Conservation (phyloP, 495 filamentous ascomycete genomes). For the Podospora pseudopauciseta region DNA sequence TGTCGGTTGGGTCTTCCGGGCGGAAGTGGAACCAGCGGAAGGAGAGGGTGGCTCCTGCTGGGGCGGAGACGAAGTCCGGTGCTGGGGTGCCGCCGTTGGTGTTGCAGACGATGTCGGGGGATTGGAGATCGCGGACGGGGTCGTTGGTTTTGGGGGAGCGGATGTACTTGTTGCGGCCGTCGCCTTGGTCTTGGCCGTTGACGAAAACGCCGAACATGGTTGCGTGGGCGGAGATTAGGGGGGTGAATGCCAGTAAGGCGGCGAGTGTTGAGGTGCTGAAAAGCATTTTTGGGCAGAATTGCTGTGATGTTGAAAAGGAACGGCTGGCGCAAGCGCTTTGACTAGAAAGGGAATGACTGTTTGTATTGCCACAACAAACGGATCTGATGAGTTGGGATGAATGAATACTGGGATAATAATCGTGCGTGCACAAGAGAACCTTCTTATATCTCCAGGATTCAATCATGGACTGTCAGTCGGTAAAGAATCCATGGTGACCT, state of each 20-base stretch:
- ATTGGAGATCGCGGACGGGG: slow-evolving; percentile 37
- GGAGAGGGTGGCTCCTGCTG: slow-evolving; percentile 37
- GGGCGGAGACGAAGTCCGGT: slow-evolving; percentile 35
- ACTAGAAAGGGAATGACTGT: background rate
- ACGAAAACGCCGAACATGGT: slow-evolving; percentile 39
- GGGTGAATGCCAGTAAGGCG: slow-evolving; percentile 23
- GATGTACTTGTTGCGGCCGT: slow-evolving; percentile 37
- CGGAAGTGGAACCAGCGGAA: slow-evolving; percentile 47
- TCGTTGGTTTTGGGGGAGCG: slow-evolving; percentile 30
- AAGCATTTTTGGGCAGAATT: slow-evolving; percentile 4
- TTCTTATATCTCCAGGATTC: background rate
- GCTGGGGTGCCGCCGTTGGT: slow-evolving; percentile 31
- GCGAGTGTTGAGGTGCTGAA: background rate
- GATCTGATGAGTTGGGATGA: background rate
- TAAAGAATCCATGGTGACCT: background rate
- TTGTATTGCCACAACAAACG: no score
- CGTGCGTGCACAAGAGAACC: background rate
- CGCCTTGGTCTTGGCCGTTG: slow-evolving; percentile 45
- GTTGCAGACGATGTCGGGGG: slow-evolving; percentile 42
- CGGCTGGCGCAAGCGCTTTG: background rate
- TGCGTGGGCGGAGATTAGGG: slow-evolving; percentile 39
- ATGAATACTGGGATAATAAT: background rate
- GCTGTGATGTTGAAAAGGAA: background rate
- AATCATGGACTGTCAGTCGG: background rate
- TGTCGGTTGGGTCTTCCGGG: slow-evolving; percentile 38